Conservation (phyloP, 1,284 basidiomycete genomes). For the Malassezia japonica region DNA sequence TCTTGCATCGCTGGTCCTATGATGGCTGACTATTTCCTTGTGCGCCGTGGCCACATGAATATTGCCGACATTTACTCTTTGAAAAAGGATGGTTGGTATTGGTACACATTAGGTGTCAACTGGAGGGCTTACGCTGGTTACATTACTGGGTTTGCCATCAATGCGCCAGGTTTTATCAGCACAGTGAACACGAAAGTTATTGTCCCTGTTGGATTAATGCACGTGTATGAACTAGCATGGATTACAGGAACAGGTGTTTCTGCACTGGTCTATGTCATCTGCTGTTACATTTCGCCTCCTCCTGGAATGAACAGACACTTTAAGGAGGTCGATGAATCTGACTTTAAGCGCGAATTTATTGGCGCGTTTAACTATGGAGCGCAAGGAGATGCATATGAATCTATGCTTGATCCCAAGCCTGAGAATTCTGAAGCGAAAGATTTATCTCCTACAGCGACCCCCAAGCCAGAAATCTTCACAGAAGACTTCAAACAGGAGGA, state of each 20-base stretch:
- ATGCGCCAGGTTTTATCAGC: conserved; percentile 59
- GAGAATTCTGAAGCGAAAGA: too few species aligned
- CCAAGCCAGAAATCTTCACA: too few species aligned
- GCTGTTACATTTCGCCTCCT: conserved; percentile 1
- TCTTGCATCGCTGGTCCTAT: conserved; percentile 48
- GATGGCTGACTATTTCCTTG: conserved; percentile 61
- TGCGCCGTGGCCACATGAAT: conserved; percentile 63
- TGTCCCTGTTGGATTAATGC: conserved; percentile 1
- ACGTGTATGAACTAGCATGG: conserved; percentile 13
- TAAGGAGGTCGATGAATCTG: conserved; percentile 8
- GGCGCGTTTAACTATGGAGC: conserved; percentile 9
- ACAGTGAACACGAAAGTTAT: neutral
- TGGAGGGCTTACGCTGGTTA: conserved; percentile 62
- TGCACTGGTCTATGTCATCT: neutral
- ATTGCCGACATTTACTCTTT: conserved; percentile 62
- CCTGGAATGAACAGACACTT: conserved; percentile 1
- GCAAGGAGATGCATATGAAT: conserved; percentile 3
- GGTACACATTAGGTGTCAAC: conserved; percentile 61
- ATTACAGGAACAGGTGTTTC: conserved; percentile 5
- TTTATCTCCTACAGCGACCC: too few species aligned
- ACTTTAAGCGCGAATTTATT: neutral
- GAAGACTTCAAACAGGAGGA: too few species aligned
- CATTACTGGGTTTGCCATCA: conserved; percentile 67
- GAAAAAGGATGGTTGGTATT: conserved; percentile 54
- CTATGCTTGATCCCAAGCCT: neutral